Percentiles rank a stretch among this genome's conserved stretches.
Evolutionary conservation across 208 protist species (phyloP).

Genomic region (Histomonas meleagridis): DNA sequence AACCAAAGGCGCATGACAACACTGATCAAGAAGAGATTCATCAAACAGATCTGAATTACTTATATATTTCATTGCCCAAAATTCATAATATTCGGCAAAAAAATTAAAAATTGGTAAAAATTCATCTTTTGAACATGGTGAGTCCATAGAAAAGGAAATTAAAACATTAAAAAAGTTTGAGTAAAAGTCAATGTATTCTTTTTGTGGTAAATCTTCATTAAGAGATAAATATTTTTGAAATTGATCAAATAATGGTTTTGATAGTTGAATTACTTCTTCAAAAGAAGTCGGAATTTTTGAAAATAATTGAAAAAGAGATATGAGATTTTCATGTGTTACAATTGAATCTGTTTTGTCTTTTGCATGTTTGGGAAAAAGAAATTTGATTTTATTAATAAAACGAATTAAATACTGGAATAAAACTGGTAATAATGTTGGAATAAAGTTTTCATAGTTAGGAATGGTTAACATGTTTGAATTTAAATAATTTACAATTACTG

Average conservation of each 20-base stretch:
- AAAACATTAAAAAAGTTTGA: neutral
- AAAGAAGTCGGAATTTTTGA: neutral
- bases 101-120: neutral
- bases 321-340: neutral
- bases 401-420: neutral
- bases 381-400: neutral
- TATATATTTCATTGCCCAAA: neutral
- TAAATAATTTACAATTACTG: too few relatives aligned
- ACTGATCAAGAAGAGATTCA: neutral
- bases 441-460: neutral
- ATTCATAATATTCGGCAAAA: neutral
- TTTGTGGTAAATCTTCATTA: neutral
- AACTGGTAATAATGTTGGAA: neutral
- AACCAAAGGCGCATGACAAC: neutral
- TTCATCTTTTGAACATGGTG: neutral
- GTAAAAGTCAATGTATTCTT: neutral
- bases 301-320: neutral
- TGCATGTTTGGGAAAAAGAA: neutral
- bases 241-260: neutral
- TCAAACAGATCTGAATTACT: neutral
- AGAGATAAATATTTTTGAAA: too few relatives aligned
- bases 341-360: neutral
- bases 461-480: neutral
- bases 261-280: neutral
- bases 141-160: neutral